Evolutionary conservation across 805 yeast species (phyloP).

Genomic region (Hanseniaspora jakobsenii): DNA sequence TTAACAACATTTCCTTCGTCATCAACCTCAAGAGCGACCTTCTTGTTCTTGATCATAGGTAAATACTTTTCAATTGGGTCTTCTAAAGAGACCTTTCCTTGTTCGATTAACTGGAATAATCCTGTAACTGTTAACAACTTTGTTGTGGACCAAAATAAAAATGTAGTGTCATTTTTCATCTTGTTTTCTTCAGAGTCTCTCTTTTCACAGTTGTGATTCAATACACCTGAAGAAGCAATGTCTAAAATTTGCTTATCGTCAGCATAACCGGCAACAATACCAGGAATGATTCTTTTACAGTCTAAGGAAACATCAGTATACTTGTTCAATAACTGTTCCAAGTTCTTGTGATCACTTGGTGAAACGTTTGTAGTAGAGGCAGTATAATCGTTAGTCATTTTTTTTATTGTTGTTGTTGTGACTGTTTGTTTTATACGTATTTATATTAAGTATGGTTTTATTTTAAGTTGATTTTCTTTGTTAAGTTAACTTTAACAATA

Average conservation of each 20-base stretch:
- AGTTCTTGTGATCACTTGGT: not conserved
- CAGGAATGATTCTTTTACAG: constrained; percentile 17
- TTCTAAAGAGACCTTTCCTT: constrained; percentile 25
- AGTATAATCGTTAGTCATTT: too few species aligned
- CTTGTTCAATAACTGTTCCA: constrained; percentile 16
- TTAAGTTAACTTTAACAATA: too few species aligned
- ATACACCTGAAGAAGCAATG: constrained; percentile 18
- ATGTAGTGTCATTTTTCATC: constrained; percentile 20
- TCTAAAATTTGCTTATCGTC: constrained; percentile 18
- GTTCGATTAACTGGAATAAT: constrained; percentile 27
- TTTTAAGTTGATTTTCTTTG: too few species aligned
- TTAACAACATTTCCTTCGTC: constrained; percentile 20
- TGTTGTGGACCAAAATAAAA: constrained; percentile 27
- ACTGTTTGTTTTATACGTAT: too few species aligned
- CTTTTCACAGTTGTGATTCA: constrained; percentile 9
- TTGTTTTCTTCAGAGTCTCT: constrained; percentile 8
- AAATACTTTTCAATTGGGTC: constrained; percentile 25
- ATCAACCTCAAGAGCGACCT: constrained; percentile 21
- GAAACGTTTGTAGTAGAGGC: not conserved
- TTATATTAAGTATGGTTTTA: too few species aligned
- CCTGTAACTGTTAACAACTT: constrained; percentile 28
- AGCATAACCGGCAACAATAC: constrained; percentile 18
- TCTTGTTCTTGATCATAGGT: constrained; percentile 23
- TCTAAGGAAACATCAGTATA: constrained; percentile 14
- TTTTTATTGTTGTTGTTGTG: too few species aligned